Evolutionary conservation across 2,329 filamentous ascomycete species (phyloP), one percentile per base, ranked within the genome.

Genomic region (Phialocephala sp.): DNA sequence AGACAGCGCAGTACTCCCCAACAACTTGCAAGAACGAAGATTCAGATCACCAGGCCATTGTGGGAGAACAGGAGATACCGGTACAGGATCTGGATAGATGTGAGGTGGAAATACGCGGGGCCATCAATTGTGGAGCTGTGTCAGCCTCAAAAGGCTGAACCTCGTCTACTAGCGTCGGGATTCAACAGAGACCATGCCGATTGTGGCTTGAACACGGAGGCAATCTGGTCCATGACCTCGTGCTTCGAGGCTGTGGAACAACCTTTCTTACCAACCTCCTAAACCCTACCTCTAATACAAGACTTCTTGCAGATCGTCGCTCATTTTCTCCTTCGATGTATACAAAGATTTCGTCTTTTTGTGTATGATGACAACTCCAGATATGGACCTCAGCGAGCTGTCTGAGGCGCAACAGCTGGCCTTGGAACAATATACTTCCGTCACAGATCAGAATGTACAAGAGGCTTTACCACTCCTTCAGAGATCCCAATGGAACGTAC

Each of bases 401-500:
- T 64, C 65, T 5, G 61, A 62, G 41, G 20, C 52, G 50, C 61
- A 66, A 43, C 57, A 60, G 45, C 86, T 90, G 60, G 91, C 92
- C 56, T 86, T 99, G 32, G 89, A 97, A 73, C 94, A 97, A 75
- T 97, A 93, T 79, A 92, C 89, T 18, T 86, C 91, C 60, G 91
- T 99, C 59, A 98, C 95, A 32, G 89, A 94, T 72, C 93, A 97
- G 78, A 89, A 93, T 24, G 78, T 88, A 54, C 84, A 87, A 52
- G 88, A 92, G 65, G 93, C 95, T 1, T 83, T 97, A 58, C 88
- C 92, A 1, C 78, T 99, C 4, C 83, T 99, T 1, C 87, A 90
- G 71, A 85, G 93, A 68, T 97, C 93, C 64, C 90, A 98, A 83
- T 99, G 95, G 95, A 99, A 98, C 76, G 91, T 97, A 0, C 91